These are phyloP conservation scores for Wallacemonas sp. DNA, from an alignment of 208 protist species.

Conservation along the genomic window DNA sequence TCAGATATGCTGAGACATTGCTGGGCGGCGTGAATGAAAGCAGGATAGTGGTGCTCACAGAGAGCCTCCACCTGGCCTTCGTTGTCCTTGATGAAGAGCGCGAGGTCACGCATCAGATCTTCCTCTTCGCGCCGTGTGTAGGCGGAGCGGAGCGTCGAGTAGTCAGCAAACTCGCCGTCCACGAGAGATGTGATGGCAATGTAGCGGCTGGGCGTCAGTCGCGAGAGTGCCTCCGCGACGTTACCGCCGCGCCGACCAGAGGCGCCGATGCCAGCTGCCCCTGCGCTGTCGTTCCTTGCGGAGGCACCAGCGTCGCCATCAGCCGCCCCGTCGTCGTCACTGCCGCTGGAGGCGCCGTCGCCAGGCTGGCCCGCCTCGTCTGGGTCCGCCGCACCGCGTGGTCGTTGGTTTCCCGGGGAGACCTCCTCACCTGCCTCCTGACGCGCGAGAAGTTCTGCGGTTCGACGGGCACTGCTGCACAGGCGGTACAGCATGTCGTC, in stretches of 20 bases:
- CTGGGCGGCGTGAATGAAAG: conserved; percentile 79
- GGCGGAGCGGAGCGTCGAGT: conserved; percentile 75
- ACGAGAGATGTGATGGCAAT: conserved; percentile 84
- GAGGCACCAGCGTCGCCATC: conserved; percentile 8
- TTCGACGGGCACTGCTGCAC: conserved; percentile 44
- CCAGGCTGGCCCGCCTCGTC: conserved; percentile 20
- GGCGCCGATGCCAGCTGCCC: conserved; percentile 1
- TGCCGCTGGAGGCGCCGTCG: conserved; percentile 29
- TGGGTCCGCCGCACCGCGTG: not conserved
- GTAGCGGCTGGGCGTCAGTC: conserved; percentile 71
- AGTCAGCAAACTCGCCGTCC: conserved; percentile 89
- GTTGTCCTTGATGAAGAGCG: conserved; percentile 80
- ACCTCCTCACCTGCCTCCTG: conserved; percentile 40
- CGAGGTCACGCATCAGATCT: conserved; percentile 64
- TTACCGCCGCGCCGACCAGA: conserved; percentile 11
- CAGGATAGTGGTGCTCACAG: conserved; percentile 86
- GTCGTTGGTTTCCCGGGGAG: conserved; percentile 7
- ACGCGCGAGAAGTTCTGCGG: conserved; percentile 39
- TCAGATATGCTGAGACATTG: conserved; percentile 86
- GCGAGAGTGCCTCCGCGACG: conserved; percentile 22
- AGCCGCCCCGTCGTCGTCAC: conserved; percentile 27
- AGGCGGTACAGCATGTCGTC: conserved; percentile 45
- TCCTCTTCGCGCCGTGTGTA: conserved; percentile 85
- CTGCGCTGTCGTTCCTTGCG: conserved; percentile 14
- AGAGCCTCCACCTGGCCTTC: conserved; percentile 83